Evolutionary conservation across 257 asterid genomes (phyloP), one percentile per base, ranked within the genome.

Genomic region (Lycium ferocissimum): DNA sequence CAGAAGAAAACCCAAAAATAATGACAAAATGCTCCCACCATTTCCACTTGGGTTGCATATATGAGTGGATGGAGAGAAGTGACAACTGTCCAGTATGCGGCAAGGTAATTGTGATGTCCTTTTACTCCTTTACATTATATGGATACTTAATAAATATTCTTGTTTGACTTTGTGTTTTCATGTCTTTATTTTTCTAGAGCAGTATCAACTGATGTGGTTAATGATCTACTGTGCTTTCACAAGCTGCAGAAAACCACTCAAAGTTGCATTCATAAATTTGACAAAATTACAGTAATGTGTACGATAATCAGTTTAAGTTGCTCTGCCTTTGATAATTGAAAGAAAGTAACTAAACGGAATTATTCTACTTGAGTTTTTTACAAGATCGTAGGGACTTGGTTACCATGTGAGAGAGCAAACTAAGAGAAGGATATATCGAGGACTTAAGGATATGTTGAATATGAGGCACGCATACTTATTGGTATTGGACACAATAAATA

Each of bases 31-130:
- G 99, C 88, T 90, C 89, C 85, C 99, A 95, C 84, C 98, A 95
- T 90, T 95, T 92, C 88, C 99, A 95, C 90, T 98, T 95, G 89
- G 97, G 98, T 87, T 95, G 99, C 91, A 94, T 95, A 93, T 95
- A 93, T 54, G 99, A 95, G 89, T 95, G 99, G 99, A 94, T 95
- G 99, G 99, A 95, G 89, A 92, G 98, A 89, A 95, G 99, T 83
- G 98, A 95, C 58, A 92, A 89, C 85, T 95, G 99, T 92, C 99
- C 99, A 17, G 96, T 95, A 83, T 95, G 99, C 65, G 98, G 97
- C 85, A 90, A 92, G 99, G 99, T 95, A 92, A 83, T 4, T 26
- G 59, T 33, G 63, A 51, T 22, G 22, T 51, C 40, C 49, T 76
- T 26, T 26, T 26, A 26, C 33, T 26, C 33, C n/a, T n/a, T 76